Evolutionary conservation across 2,329 filamentous ascomycete genomes (phyloP).

Genomic region (Talaromyces sp.): DNA sequence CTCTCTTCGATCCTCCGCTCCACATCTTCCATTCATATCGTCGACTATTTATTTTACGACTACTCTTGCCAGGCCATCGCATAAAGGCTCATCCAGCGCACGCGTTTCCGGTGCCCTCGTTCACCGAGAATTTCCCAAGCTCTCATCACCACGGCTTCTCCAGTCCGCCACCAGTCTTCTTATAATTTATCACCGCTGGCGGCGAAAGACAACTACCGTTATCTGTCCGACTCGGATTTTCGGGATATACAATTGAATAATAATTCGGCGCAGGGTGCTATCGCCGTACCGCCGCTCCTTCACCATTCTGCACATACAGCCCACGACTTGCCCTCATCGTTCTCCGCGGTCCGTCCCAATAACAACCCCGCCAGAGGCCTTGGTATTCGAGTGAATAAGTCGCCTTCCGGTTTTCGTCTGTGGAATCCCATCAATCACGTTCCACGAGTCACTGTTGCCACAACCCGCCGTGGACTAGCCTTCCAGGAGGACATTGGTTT

Average conservation of each 20-base stretch:
- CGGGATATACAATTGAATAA: not conserved
- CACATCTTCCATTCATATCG: not conserved
- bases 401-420: slow-evolving; percentile 45
- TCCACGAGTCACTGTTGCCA: slow-evolving; percentile 52
- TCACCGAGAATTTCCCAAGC: not conserved
- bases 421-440: slow-evolving; percentile 63
- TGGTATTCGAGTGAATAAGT: slow-evolving; percentile 23
- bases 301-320: slow-evolving; percentile 19
- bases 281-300: slow-evolving; percentile 19
- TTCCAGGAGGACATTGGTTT: slow-evolving; percentile 34
- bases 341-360: slow-evolving; percentile 19
- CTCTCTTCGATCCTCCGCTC: slow-evolving; percentile 5
- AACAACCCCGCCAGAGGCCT: not conserved
- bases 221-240: not conserved
- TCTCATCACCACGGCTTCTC: slow-evolving; percentile 17
- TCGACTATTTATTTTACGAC: not conserved
- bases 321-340: slow-evolving; percentile 7
- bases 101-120: not conserved
- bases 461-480: slow-evolving; percentile 36
- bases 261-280: not conserved
- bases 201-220: slow-evolving; percentile 31
- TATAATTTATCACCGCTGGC: slow-evolving; percentile 37
- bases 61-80: not conserved
- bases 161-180: slow-evolving; percentile 14
- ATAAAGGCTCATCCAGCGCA: not conserved